Base-by-base conservation (phyloP, 495 filamentous ascomycete species). In the Umbilicaria muhlenbergii region DNA sequence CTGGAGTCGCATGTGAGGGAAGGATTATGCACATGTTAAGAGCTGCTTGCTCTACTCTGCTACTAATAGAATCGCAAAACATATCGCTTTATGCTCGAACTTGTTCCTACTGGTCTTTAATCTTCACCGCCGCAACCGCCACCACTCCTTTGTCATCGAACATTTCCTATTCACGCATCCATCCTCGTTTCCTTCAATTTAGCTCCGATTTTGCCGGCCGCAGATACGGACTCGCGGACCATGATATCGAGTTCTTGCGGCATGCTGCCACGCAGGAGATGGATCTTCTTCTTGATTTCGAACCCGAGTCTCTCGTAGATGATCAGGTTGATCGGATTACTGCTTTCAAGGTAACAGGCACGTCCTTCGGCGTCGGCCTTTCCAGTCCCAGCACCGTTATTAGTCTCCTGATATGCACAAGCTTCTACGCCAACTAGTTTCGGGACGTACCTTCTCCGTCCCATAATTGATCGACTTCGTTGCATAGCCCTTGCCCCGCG, bases 291-390 rank as follows among this genome's bases (percentile, higher is more conserved):
- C 51, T 60, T 64, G 40, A 68, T 48, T 54, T 74, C 68, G 53
- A 87, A 89, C 34, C 80, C 82, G 52, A 80, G 73, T 55, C 74
- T 75, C 47, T 70, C 55, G 55, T 89, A 89, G 60, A 83, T 80
- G 18, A 58, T 52, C 37, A 74, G 69, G 52, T 89, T 89, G 42
- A 60, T 62, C 42, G 51, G 51, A 53, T 81, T 74, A 57, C 77
- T 84, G 41, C 77, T 80, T 65, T 89, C 83, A 46, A 89, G 73
- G 59, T 89, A 89, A 47, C 73, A 74, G 24, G 72, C 64, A 13
- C 70, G 65, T 39, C 70, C 68, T 50, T 82, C 74, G 1, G 51
- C 51, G 56, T 87, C 83, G 34, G 80, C 77, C 77, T 81, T 28
- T 28, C 6, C 24, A 6, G 3, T 5, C 0, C 5, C 24, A 21